A percentile compares a stretch with the other conserved stretches of the same genome.
phyloP scores from a whole-genome alignment of 2,329 filamentous ascomycete species.

The Aspergillus felis region DNA sequence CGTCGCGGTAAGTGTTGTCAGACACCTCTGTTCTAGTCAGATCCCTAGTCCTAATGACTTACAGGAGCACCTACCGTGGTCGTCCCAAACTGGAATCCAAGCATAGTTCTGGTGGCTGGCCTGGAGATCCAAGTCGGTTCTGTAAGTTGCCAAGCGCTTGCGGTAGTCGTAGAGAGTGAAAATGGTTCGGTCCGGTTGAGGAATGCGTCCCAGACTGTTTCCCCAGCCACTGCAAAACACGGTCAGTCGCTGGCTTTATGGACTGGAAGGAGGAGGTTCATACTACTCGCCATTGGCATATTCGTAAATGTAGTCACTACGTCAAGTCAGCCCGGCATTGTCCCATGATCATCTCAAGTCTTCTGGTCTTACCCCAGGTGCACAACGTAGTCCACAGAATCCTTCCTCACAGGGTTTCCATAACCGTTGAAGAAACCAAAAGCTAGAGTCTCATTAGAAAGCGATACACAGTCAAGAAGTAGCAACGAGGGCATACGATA shows the following conservation, averaged over 20 bases:
- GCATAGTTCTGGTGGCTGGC: constrained; percentile 54
- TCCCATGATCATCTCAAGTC: neutral
- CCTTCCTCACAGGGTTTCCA: constrained; percentile 57
- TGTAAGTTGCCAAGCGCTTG: constrained; percentile 54
- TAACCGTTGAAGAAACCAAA: constrained; percentile 60
- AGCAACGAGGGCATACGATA: constrained; percentile 46
- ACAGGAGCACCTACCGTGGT: constrained; percentile 44
- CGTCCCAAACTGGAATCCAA: constrained; percentile 64
- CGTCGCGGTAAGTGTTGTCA: constrained; percentile 64
- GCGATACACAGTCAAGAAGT: neutral
- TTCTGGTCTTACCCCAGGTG: constrained; percentile 38
- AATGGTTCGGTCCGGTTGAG: constrained; percentile 51
- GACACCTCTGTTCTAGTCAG: constrained; percentile 47
- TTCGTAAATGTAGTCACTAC: constrained; percentile 65
- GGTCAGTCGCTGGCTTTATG: neutral
- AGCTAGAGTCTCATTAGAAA: constrained; percentile 26
- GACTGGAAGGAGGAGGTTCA: constrained; percentile 7
- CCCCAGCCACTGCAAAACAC: constrained; percentile 42
- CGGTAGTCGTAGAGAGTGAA: constrained; percentile 51
- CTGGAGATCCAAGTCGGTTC: constrained; percentile 59
- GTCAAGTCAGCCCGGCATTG: neutral
- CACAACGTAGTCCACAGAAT: constrained; percentile 58
- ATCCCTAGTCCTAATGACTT: constrained; percentile 1
- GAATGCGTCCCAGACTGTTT: constrained; percentile 49
- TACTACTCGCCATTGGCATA: constrained; percentile 41